phyloP scores from a whole-genome alignment of 129 eudicot genomes.

The Flaveria ramosissima region DNA sequence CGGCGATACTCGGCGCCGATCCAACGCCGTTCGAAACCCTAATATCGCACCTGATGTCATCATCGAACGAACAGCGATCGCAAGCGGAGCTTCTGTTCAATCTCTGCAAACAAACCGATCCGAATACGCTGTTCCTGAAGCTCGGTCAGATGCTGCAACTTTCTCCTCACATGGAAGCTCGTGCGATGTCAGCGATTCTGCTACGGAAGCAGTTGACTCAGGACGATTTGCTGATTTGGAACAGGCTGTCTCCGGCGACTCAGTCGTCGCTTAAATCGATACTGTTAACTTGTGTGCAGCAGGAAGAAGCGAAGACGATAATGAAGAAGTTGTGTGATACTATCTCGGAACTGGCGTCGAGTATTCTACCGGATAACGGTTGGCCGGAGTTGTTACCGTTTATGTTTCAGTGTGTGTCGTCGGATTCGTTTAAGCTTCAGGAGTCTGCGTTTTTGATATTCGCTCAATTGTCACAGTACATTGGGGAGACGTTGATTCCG shows the following conservation, averaged over 20 bases:
- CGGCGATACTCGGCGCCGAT: slow-evolving; percentile 89
- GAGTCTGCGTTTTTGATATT: slow-evolving; percentile 87
- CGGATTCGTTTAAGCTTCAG: slow-evolving; percentile 62
- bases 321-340: slow-evolving; percentile 91
- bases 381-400: slow-evolving; percentile 95
- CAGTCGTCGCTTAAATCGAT: slow-evolving; percentile 64
- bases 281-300: slow-evolving; percentile 59
- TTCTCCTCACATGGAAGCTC: slow-evolving; percentile 74
- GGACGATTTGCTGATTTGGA: slow-evolving; percentile 73
- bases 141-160: slow-evolving; percentile 68
- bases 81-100: slow-evolving; percentile 85
- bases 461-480: slow-evolving; percentile 79
- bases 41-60: slow-evolving; percentile 82
- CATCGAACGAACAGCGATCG: slow-evolving; percentile 92
- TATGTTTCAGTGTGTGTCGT: slow-evolving; percentile 88
- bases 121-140: slow-evolving; percentile 66
- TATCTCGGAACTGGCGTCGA: slow-evolving; percentile 83
- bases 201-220: slow-evolving; percentile 85
- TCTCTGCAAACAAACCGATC: slow-evolving; percentile 82
- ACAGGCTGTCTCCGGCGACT: slow-evolving; percentile 51
- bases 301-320: slow-evolving; percentile 63
- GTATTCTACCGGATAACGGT: slow-evolving; percentile 63
- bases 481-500: slow-evolving; percentile 71
- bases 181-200: slow-evolving; percentile 90
- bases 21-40: slow-evolving; percentile 89